These are phyloP conservation scores for Dittrichia graveolens DNA, from an alignment of 129 eudicot species.

Conservation along the genomic window DNA sequence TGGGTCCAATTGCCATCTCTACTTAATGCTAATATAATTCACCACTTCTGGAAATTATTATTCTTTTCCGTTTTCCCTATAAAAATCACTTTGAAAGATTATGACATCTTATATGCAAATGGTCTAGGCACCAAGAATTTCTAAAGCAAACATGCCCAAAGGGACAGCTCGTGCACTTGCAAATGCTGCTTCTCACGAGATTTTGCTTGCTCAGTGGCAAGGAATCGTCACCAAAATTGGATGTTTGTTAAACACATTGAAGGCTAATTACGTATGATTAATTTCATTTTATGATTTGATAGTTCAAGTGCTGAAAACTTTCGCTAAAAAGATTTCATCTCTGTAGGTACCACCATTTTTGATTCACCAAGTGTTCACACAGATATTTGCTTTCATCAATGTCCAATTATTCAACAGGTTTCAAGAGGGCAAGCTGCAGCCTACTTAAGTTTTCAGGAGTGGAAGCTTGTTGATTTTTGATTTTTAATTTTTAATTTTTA, in stretches of 20 bases:
- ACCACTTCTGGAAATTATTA: background rate
- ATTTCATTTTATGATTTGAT: conserved; percentile 1
- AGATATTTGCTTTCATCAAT: conserved; percentile 86
- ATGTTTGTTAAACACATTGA: conserved; percentile 65
- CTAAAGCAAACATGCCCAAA: conserved; percentile 66
- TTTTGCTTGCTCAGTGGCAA: conserved; percentile 92
- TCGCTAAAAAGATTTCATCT: conserved; percentile 15
- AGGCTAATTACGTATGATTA: conserved; percentile 66
- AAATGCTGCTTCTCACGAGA: conserved; percentile 81
- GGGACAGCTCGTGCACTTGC: conserved; percentile 74
- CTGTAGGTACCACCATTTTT: conserved; percentile 86
- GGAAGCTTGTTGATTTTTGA: conserved; percentile 6
- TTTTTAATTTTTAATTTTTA: conserved; percentile 20
- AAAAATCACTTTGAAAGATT: background rate
- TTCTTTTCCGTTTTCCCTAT: background rate
- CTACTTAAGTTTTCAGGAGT: conserved; percentile 12
- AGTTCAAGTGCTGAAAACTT: background rate
- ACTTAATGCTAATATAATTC: background rate
- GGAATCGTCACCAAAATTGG: conserved; percentile 81
- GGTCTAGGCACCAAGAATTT: conserved; percentile 89
- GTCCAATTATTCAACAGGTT: conserved; percentile 97
- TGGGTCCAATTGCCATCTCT: background rate
- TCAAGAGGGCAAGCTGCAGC: conserved; percentile 1
- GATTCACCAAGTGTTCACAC: conserved; percentile 87
- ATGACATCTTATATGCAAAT: conserved; percentile 13